phyloP scores from a whole-genome alignment of 257 asterid species.

The Scutellaria galericulata region DNA sequence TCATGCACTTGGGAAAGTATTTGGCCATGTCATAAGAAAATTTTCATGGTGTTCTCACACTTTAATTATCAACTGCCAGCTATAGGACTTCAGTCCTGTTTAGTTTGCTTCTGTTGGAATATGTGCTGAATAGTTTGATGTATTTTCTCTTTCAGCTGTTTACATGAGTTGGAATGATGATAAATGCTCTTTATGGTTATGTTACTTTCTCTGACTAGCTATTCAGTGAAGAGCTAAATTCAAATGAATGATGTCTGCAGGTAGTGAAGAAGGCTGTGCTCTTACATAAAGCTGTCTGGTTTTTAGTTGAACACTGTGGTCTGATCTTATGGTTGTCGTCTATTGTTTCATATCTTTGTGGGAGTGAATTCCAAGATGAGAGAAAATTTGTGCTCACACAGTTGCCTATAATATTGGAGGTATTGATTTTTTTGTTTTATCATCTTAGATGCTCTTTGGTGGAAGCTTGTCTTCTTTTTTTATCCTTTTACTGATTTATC shows the following conservation, averaged over 20 bases:
- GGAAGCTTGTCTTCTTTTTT: conserved; percentile 1
- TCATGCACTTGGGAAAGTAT: conserved; percentile 1
- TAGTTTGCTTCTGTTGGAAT: conserved; percentile 14
- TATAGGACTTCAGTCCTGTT: conserved; percentile 6
- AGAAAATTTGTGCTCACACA: conserved; percentile 44
- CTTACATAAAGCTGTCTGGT: conserved; percentile 58
- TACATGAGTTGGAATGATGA: conserved; percentile 10
- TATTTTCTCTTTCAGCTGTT: conserved; percentile 4
- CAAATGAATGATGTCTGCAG: conserved; percentile 56
- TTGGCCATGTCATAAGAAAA: not conserved
- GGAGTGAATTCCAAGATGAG: conserved; percentile 45
- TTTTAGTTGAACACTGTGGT: conserved; percentile 77
- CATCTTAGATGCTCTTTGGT: conserved; percentile 4
- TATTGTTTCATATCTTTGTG: conserved; percentile 55
- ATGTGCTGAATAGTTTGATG: not conserved
- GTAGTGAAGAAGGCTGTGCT: conserved; percentile 73
- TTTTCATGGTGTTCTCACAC: conserved; percentile 25
- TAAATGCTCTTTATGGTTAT: conserved; percentile 7
- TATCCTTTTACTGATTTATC: not conserved
- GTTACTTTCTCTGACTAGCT: conserved; percentile 32
- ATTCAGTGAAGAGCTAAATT: conserved; percentile 35
- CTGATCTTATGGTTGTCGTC: conserved; percentile 81
- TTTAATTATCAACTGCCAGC: conserved; percentile 3
- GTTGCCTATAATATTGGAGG: conserved; percentile 71
- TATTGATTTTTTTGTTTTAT: conserved; percentile 38